phyloP scores from a whole-genome alignment of 257 asterid genomes.

The Nicotiana otophora region DNA sequence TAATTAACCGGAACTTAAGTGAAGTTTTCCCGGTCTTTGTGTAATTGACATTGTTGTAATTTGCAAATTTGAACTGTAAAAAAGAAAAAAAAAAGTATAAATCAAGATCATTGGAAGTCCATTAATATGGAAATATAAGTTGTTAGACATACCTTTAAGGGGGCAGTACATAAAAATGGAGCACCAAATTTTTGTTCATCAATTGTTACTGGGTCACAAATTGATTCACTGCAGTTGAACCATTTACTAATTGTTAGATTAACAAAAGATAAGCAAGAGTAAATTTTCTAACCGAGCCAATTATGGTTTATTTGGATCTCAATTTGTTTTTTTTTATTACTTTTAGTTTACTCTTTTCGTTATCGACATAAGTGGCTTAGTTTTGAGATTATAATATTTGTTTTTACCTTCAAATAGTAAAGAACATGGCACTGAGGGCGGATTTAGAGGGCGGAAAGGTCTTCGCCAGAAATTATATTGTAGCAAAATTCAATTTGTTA shows the following conservation, averaged over 20 bases:
- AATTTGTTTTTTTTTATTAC: neutral
- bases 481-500: no score
- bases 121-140: no score
- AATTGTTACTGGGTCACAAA: conserved; percentile 24
- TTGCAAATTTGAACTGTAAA: conserved; percentile 46
- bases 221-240: conserved; percentile 23
- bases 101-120: no score
- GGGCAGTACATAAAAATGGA: conserved; percentile 48
- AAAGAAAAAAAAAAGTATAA: neutral
- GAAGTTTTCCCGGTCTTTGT: conserved; percentile 26
- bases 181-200: conserved; percentile 8
- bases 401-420: no score
- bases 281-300: neutral
- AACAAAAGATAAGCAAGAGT: neutral
- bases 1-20: conserved; percentile 43
- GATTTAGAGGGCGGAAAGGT: no score
- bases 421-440: no score
- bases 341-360: no score
- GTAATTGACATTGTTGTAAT: conserved; percentile 31
- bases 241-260: neutral
- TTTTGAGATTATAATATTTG: no score
- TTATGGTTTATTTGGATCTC: neutral
- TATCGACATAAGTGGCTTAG: no score
- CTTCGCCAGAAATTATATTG: no score
- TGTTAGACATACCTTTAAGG: conserved; percentile 35